A percentile compares a stretch with the other conserved stretches of the same genome.
Conservation (phyloP, 2,329 filamentous ascomycete species). For the Xylariaceae sp. region DNA sequence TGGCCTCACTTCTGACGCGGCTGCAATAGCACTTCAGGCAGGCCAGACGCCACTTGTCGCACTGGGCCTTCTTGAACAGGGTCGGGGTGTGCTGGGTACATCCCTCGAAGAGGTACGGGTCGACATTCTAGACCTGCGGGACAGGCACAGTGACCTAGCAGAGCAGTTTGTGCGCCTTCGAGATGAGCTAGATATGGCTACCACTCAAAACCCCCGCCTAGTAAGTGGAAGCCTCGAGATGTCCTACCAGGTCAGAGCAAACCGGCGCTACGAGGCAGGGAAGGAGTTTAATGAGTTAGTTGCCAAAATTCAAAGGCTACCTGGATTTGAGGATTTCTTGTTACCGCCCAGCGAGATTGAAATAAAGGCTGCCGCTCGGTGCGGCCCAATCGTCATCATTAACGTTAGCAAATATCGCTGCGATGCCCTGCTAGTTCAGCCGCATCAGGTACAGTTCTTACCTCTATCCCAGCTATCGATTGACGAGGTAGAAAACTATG, state of each 20-base stretch:
- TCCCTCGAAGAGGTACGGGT: not conserved
- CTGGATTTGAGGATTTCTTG: not conserved
- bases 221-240: not conserved
- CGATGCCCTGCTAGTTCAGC: not conserved
- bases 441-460: not conserved
- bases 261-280: not conserved
- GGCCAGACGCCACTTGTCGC: not conserved
- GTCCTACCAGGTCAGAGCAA: not conserved
- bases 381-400: not conserved
- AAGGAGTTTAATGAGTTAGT: not conserved
- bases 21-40: not conserved
- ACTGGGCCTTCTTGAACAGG: not conserved
- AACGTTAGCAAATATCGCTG: not conserved
- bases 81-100: not conserved
- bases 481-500: not conserved
- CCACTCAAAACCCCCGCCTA: not conserved
- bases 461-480: not conserved
- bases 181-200: not conserved
- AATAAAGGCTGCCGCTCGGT: not conserved
- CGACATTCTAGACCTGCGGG: not conserved
- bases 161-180: not conserved
- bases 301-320: not conserved
- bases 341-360: not conserved
- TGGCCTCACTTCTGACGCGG: not conserved
- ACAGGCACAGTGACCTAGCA: not conserved